phyloP scores from a whole-genome alignment of 2,329 filamentous ascomycete genomes.

The Knufia petricola region DNA sequence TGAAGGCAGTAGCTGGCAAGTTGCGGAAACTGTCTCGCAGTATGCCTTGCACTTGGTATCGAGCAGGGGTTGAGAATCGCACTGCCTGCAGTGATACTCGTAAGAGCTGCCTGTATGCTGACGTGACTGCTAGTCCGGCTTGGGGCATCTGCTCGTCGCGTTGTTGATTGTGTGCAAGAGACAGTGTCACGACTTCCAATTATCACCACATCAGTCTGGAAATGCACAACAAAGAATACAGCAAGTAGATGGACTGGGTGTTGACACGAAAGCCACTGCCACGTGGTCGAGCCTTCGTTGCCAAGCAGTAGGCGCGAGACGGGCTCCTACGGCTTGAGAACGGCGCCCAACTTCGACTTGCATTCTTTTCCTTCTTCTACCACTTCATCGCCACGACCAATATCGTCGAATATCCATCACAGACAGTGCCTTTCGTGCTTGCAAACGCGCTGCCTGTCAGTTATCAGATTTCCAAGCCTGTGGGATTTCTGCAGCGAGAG shows the following conservation, averaged over 20 bases:
- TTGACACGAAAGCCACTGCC: background rate
- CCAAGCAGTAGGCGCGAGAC: background rate
- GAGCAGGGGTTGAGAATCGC: slow-evolving; percentile 48
- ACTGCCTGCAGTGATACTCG: slow-evolving; percentile 45
- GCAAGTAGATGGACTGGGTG: background rate
- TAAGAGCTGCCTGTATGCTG: slow-evolving; percentile 50
- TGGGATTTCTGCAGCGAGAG: background rate
- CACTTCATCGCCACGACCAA: background rate
- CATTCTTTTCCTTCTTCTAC: background rate
- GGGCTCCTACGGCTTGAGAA: background rate
- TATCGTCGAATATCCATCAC: background rate
- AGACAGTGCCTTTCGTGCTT: background rate
- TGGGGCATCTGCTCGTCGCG: background rate
- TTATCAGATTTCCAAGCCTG: background rate
- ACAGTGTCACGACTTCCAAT: too few relatives aligned
- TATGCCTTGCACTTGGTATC: slow-evolving; percentile 42
- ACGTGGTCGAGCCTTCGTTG: background rate
- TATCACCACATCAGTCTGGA: too few relatives aligned
- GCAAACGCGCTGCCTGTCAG: background rate
- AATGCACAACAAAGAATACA: background rate
- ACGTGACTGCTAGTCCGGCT: slow-evolving; percentile 28
- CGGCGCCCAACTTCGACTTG: background rate
- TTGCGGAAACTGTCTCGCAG: slow-evolving; percentile 36
- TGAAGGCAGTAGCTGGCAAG: slow-evolving; percentile 29
- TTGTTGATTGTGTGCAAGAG: background rate